These are phyloP conservation scores for Daldinia childiae DNA, from an alignment of 495 filamentous ascomycete species.

Conservation along the genomic window DNA sequence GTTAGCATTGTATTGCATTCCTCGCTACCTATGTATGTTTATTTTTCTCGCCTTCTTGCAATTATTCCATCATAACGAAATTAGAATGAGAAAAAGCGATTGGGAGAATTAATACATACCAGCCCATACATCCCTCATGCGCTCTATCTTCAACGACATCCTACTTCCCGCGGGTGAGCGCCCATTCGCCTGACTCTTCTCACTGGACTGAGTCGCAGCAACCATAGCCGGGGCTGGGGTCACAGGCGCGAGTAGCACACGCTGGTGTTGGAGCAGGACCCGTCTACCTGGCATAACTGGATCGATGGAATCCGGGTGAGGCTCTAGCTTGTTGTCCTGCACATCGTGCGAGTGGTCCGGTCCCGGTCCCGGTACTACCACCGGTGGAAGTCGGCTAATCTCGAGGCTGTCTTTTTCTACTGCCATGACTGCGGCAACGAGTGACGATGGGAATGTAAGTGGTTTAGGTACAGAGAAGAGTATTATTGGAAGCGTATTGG, in stretches of 20 bases:
- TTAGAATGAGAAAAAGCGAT: not conserved
- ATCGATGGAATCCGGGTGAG: constrained; percentile 23
- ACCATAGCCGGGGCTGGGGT: not conserved
- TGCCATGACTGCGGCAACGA: not conserved
- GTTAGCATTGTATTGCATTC: not conserved
- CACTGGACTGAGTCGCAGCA: not conserved
- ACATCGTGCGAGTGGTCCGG: not conserved
- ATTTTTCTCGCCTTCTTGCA: not conserved
- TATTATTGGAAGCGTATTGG: not conserved
- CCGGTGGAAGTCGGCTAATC: not conserved
- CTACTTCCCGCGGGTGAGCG: not conserved
- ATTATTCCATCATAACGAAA: not conserved
- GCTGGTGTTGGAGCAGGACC: constrained; percentile 29
- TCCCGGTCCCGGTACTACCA: not conserved
- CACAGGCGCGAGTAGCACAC: constrained; percentile 12
- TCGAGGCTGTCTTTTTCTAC: not conserved
- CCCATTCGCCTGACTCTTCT: not conserved
- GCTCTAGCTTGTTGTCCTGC: constrained; percentile 16
- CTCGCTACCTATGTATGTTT: not conserved
- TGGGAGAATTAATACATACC: constrained; percentile 4
- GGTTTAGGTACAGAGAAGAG: not conserved
- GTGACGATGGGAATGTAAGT: not conserved
- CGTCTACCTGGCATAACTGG: constrained; percentile 9
- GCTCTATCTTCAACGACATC: constrained; percentile 3
- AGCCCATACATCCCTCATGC: not conserved